phyloP scores from a whole-genome alignment of 768 basidiomycete species.

The Pleurotus pulmonarius region DNA sequence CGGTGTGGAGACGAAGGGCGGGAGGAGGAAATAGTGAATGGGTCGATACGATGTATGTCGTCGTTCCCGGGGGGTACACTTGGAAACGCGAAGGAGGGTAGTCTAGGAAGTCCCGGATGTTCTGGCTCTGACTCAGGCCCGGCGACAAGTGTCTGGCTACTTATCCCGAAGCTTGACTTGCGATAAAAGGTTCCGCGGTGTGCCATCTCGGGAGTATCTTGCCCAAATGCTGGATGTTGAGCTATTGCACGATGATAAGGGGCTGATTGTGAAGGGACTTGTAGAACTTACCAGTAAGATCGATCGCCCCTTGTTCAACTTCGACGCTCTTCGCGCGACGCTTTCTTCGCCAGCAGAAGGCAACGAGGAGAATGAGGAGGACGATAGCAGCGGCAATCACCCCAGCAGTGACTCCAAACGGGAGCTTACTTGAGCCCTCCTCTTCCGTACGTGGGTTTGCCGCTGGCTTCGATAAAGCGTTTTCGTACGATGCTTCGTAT shows the following conservation, averaged over 20 bases:
- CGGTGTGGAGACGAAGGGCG: background rate
- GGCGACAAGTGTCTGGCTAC: constrained; percentile 4
- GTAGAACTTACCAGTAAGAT: background rate
- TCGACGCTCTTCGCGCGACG: constrained; percentile 2
- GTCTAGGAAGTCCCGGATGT: constrained; percentile 3
- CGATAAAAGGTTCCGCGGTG: background rate
- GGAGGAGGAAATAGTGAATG: constrained; percentile 1
- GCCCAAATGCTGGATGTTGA: background rate
- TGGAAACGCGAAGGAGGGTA: constrained; percentile 1
- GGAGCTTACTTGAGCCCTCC: background rate
- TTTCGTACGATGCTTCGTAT: constrained; percentile 23
- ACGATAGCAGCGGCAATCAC: constrained; percentile 2
- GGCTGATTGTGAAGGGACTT: background rate
- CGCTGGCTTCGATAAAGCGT: background rate
- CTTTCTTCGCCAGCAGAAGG: constrained; percentile 6
- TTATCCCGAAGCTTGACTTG: constrained; percentile 5
- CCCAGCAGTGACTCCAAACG: constrained; percentile 1
- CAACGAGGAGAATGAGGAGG: background rate
- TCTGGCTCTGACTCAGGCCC: constrained; percentile 2
- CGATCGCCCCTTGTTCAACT: background rate
- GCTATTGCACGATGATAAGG: background rate
- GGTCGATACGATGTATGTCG: constrained; percentile 6
- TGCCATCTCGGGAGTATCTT: background rate
- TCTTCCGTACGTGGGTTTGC: background rate
- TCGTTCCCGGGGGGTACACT: background rate